Evolutionary conservation across 805 yeast species (phyloP).

Genomic region (Hermanozyma aechmeae): DNA sequence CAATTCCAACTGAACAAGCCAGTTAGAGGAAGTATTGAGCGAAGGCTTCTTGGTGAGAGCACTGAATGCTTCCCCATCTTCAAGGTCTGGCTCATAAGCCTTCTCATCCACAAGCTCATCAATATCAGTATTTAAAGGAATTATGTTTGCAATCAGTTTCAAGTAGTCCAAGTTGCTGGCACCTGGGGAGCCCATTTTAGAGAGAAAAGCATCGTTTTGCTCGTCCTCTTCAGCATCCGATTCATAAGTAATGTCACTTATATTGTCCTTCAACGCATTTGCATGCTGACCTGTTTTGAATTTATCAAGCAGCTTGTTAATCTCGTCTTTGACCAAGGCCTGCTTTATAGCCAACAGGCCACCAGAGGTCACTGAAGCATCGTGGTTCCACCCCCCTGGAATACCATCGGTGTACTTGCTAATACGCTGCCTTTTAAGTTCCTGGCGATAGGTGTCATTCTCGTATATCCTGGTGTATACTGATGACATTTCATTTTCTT

Average conservation of each 20-base stretch:
- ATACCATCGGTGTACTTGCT: constrained; percentile 19
- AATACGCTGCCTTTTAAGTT: constrained; percentile 25
- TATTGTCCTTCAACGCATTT: constrained; percentile 15
- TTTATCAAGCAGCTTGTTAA: constrained; percentile 14
- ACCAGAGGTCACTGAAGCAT: constrained; percentile 5
- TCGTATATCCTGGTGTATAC: constrained; percentile 22
- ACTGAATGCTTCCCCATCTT: constrained; percentile 24
- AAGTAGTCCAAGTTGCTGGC: constrained; percentile 21
- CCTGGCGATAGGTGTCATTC: constrained; percentile 18
- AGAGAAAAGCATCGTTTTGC: neutral
- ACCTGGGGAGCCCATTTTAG: neutral
- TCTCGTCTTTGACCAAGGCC: constrained; percentile 21
- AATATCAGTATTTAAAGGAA: constrained; percentile 21
- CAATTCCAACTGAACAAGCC: constrained; percentile 58
- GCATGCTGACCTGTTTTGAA: constrained; percentile 14
- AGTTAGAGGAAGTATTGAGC: constrained; percentile 45
- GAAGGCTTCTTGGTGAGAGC: constrained; percentile 32
- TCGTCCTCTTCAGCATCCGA: constrained; percentile 12
- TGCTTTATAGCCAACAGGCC: constrained; percentile 20
- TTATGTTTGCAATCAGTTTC: constrained; percentile 21
- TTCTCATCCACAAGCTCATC: constrained; percentile 46
- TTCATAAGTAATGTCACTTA: constrained; percentile 23
- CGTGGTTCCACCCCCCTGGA: constrained; percentile 30
- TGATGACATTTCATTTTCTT: constrained; percentile 34
- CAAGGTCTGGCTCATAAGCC: constrained; percentile 61